Evolutionary conservation across 1,284 basidiomycete genomes (phyloP), one percentile per base, ranked within the genome.

Genomic region (Amylostereum areolatum): DNA sequence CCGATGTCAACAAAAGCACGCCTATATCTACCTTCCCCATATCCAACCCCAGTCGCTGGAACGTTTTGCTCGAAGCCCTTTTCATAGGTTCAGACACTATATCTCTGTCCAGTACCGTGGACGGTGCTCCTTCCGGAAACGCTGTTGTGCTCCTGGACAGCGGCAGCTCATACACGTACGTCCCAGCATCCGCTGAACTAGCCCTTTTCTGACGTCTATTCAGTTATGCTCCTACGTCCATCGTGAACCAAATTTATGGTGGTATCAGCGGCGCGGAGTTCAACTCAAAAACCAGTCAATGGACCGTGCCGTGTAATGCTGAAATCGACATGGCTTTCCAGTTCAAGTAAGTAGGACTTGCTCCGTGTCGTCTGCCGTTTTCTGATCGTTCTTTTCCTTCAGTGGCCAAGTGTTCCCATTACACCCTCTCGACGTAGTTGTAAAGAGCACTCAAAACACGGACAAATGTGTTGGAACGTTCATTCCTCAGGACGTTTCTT

Each of bases 281-380:
- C 57, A 73, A 80, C 59, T 35, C 70, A 7, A 55, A 53, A 29
- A 60, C 75, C 9, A 77, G 78, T 3, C 74, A 80, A 59, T 91
- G 85, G 85, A 52, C 67, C 18, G 74, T 90, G 25, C 88, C 88
- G 24, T 91, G 87, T 59, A 66, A 73, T 50, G 69, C 70, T 34
- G 87, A 90, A 62, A 75, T 89, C 43, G 78, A 89, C 56, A 77
- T 89, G 62, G 85, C 87, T 3, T 66, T 91, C 45, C 85, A 87
- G 62, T 78, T 90, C 53, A 77, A 71, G 87, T 89, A 56, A 55
- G 80, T 68, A 24, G 27, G 31, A 40, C 25, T 36, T 34, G 31
- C 29, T 41, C 30, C 27, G 12, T 12, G 45, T 43, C 29, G 12
- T 18, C 9, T 24, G 29, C 49, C 36, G 33, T 34, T 8, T 46